Base-by-base conservation (phyloP, 2,329 filamentous ascomycete genomes). In the Aspergillus ochraceoroseus region DNA sequence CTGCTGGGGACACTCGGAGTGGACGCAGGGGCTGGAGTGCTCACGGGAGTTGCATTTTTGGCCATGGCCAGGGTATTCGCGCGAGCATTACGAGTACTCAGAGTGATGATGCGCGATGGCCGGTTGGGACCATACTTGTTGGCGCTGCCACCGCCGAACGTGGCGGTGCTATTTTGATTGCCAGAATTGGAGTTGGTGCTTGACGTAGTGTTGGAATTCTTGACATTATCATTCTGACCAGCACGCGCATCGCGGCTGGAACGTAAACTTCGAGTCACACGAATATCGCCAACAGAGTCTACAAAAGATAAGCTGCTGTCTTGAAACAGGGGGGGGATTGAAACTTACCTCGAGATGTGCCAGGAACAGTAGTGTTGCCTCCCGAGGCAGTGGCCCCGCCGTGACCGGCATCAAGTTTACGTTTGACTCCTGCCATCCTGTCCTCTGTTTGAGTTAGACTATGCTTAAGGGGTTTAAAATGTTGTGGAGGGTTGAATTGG, bases 391-490 rank as follows among this genome's bases (percentile, higher is more conserved):
- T 38, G 19, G 49, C 27, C 30, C 53, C 44, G 29, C 49, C 54
- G 32, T 51, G 50, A 37, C 54, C 38, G 29, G 57, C 52, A 34
- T 56, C 56, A 35, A 54, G 47, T 41, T 57, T 63, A 45, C 61
- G 61, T 49, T 59, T 63, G 47, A 56, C 55, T 45, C 62, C 63
- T 48, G 59, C 61, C 63, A 66, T 66, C 41, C 51, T 54, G 47
- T 49, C 47, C 52, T 53, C 48, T 55, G 38, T 34, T 34, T 45
- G 18, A 41, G 44, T 39, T 17, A 27, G 20, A 9, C 11, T 12
- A 13, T 27, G 26, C 12, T 34, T 14, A 26, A 14, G 18, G 7
- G 18, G 12, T 15, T 12, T 28, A 27, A 14, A 27, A 28, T 12
- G 30, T 13, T 18, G 25, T 25, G 20, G 9, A 14, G 27, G 3